Percentiles rank a stretch among this genome's conserved stretches.
These are phyloP conservation scores for Rhinocladiella similis DNA, from an alignment of 2,329 filamentous ascomycete species.

Conservation along the genomic window DNA sequence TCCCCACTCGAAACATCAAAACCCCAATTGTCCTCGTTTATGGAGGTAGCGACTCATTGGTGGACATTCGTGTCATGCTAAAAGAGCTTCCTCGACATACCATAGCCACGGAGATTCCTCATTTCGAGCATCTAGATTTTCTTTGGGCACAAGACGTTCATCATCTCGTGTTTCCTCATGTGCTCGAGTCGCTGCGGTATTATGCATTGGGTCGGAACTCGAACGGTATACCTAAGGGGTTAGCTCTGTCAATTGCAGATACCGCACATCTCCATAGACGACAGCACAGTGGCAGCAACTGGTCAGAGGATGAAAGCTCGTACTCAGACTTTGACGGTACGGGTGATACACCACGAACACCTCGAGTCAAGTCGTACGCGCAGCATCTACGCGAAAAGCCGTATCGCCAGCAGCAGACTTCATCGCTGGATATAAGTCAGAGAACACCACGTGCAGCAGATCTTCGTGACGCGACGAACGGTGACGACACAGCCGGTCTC, in stretches of 20 bases:
- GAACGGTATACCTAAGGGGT: slow-evolving; percentile 22
- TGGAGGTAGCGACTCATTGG: slow-evolving; percentile 87
- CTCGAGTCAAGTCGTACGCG: slow-evolving; percentile 25
- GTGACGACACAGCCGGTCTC: neutral
- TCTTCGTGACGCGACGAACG: neutral
- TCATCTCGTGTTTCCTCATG: slow-evolving; percentile 80
- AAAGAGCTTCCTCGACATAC: slow-evolving; percentile 83
- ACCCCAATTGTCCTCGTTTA: slow-evolving; percentile 93
- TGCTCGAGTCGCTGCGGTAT: slow-evolving; percentile 82
- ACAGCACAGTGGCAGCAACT: slow-evolving; percentile 22
- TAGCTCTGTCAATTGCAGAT: slow-evolving; percentile 24
- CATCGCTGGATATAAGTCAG: neutral
- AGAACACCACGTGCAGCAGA: neutral
- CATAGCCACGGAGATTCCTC: slow-evolving; percentile 78
- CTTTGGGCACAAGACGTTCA: slow-evolving; percentile 89
- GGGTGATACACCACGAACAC: slow-evolving; percentile 21
- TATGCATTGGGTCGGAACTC: slow-evolving; percentile 42
- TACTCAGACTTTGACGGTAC: slow-evolving; percentile 28
- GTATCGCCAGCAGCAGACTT: slow-evolving; percentile 12
- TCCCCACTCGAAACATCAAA: slow-evolving; percentile 94
- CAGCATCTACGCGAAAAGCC: slow-evolving; percentile 27
- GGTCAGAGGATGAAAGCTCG: slow-evolving; percentile 25
- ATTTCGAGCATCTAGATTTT: slow-evolving; percentile 97
- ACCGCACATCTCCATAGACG: slow-evolving; percentile 24
- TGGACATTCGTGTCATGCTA: slow-evolving; percentile 92